Evolutionary conservation across 257 asterid genomes (phyloP), one percentile per base, ranked within the genome.

Genomic region (Schizonepeta tenuifolia): DNA sequence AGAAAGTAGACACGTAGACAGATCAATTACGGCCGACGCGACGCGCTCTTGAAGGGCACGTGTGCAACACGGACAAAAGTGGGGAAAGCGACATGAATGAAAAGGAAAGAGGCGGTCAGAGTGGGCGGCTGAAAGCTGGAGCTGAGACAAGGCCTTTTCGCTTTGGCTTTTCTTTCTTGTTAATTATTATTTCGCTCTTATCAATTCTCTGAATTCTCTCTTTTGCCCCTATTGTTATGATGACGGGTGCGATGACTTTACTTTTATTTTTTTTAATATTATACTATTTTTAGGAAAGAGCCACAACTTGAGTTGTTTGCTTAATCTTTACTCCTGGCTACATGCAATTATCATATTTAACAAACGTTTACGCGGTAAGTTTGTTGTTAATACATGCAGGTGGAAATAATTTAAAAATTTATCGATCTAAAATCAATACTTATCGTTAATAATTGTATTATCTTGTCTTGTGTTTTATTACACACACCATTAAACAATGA

Each of bases 81-180:
- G 69, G 70, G 2, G 72, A 66, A 31, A 58, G 83, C 63, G 73
- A 70, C 31, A 18, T 75, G 75, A 43, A 20, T 3, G 66, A 26
- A 64, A 63, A 41, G 40, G 64, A 50, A 9, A 56, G 77, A 55
- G 76, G 72, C 77, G 82, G 85, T 81, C 85, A 77, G 77, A 65
- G 67, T 68, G 80, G 82, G 82, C 78, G 82, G 85, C 80, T 73
- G 22, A 57, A 67, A 64, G 81, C 75, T 68, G 84, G 70, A 63
- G 56, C 69, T 67, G 49, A 67, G 70, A 55, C 78, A 33, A 35
- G 63, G 72, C 71, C 72, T 73, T 47, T 47, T 72, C 59, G 69
- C 74, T 72, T 72, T 72, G 65, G 40, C 75, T 40, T 59, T 72
- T 56, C 56, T 65, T 9, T 1, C 18, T 14, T 31, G 28, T n/a